Evolutionary conservation across 495 filamentous ascomycete species (phyloP).

Genomic region (Xylaria curta): DNA sequence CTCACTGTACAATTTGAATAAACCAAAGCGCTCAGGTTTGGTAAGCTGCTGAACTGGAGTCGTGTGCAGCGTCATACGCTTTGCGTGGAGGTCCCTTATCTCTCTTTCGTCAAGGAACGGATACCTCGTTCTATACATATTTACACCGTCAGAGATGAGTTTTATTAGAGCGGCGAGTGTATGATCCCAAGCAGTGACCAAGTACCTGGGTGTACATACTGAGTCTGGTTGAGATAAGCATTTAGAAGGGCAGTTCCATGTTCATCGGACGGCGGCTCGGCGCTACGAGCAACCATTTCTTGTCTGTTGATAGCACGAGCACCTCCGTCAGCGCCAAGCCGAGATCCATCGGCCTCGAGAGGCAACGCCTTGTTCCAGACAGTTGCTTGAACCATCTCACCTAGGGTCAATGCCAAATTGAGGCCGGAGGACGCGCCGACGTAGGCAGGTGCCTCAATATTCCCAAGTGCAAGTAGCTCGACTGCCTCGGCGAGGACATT

Average conservation of each 20-base stretch:
- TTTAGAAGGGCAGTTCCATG: conserved; percentile 54
- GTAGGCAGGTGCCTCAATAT: conserved; percentile 55
- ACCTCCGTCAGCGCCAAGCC: conserved; percentile 37
- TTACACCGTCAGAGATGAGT: not conserved
- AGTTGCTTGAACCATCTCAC: conserved; percentile 61
- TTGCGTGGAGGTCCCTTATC: conserved; percentile 53
- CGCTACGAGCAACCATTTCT: conserved; percentile 50
- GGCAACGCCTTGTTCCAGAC: conserved; percentile 59
- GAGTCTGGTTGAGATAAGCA: conserved; percentile 53
- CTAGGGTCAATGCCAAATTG: conserved; percentile 55
- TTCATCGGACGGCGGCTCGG: conserved; percentile 57
- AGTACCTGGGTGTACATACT: conserved; percentile 31
- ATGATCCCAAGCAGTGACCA: not conserved
- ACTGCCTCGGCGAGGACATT: conserved; percentile 59
- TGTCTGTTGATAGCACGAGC: conserved; percentile 24
- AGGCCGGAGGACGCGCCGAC: conserved; percentile 61
- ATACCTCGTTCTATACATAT: conserved; percentile 43
- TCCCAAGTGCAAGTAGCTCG: conserved; percentile 56
- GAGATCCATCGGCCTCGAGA: conserved; percentile 43
- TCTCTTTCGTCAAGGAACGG: conserved; percentile 57
- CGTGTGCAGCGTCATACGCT: conserved; percentile 51
- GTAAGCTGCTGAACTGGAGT: conserved; percentile 37
- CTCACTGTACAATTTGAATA: conserved; percentile 55
- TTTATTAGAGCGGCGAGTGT: not conserved
- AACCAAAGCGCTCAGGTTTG: conserved; percentile 51